Evolutionary conservation across 83 land plant genomes (phyloP).

Genomic region (Larix sibirica): DNA sequence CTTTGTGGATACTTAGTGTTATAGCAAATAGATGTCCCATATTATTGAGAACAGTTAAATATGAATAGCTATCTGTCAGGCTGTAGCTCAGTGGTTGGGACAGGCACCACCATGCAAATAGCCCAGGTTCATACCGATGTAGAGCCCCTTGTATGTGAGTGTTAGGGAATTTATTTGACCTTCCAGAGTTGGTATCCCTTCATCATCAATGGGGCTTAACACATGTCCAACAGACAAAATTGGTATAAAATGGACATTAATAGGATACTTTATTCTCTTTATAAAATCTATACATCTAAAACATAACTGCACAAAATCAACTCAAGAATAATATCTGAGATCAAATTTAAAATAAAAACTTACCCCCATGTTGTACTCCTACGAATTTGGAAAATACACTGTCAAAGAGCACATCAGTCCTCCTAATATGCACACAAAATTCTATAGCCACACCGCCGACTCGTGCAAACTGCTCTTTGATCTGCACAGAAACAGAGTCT

Average conservation of each 20-base stretch:
- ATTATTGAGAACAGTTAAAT: too few species aligned
- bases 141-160: too few species aligned
- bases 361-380: constrained; percentile 89
- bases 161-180: too few species aligned
- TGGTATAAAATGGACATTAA: too few species aligned
- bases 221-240: too few species aligned
- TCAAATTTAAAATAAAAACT: not conserved
- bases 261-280: not conserved
- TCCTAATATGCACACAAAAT: constrained; percentile 89
- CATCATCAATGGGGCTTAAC: too few species aligned
- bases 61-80: not conserved
- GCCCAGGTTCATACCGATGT: too few species aligned
- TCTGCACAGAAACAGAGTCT: constrained; percentile 36
- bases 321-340: not conserved
- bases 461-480: constrained; percentile 92
- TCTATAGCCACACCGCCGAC: constrained; percentile 99
- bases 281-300: not conserved
- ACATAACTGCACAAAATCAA: not conserved
- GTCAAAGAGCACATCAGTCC: constrained; percentile 89
- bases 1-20: too few species aligned
- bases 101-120: too few species aligned
- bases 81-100: too few species aligned
- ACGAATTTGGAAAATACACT: constrained; percentile 80
- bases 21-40: too few species aligned
- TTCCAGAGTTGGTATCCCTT: too few species aligned